These are phyloP conservation scores for Lyophyllum decastes DNA, from an alignment of 768 basidiomycete species.

Conservation along the genomic window DNA sequence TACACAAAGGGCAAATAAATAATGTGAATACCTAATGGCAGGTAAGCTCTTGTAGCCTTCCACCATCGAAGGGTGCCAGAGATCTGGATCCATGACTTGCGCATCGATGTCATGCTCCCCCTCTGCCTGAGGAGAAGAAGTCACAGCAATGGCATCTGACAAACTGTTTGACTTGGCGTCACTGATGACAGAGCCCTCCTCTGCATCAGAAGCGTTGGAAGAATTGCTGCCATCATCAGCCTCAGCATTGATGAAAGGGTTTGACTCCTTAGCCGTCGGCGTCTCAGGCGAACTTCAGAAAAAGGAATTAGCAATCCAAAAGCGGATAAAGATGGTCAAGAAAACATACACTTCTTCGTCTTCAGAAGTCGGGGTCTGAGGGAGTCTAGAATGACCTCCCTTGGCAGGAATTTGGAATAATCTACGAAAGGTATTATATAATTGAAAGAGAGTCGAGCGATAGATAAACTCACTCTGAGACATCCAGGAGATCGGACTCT, in stretches of 20 bases:
- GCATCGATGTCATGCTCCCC: not conserved
- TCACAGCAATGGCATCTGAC: not conserved
- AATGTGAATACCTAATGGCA: not conserved
- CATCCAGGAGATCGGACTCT: no score
- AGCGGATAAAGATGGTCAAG: not conserved
- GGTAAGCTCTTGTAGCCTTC: not conserved
- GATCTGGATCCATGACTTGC: not conserved
- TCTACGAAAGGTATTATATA: no score
- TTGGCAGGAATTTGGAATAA: no score
- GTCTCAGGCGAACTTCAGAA: not conserved
- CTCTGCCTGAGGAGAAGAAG: not conserved
- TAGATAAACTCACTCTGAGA: no score
- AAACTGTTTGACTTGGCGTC: not conserved
- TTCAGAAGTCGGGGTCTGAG: no score
- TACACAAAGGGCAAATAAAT: not conserved
- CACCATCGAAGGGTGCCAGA: not conserved
- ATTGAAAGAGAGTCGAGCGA: no score
- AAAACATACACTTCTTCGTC: no score
- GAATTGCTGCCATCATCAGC: not conserved
- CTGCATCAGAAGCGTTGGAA: not conserved
- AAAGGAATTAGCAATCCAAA: not conserved
- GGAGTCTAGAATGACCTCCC: no score
- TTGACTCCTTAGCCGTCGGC: not conserved
- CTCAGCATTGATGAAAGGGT: not conserved
- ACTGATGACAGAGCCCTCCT: not conserved